A percentile compares a stretch with the other conserved stretches of the same genome.
Conservation (phyloP, 768 basidiomycete genomes). For the Pleurotus giganteus region DNA sequence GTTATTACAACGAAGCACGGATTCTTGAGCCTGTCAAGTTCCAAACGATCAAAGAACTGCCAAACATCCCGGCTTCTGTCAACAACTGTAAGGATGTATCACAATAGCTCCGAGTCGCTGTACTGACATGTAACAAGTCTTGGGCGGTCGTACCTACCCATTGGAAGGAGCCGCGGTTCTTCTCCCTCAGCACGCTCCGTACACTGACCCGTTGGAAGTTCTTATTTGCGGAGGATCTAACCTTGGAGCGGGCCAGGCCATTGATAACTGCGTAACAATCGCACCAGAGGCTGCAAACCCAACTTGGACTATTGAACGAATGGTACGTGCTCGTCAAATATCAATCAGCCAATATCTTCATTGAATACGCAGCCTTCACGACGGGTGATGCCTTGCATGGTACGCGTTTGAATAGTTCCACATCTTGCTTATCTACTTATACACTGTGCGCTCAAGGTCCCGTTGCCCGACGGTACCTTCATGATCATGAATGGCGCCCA, state of each 20-base stretch:
- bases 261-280: slow-evolving; percentile 74
- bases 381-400: slow-evolving; percentile 75
- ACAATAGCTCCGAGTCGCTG: not conserved
- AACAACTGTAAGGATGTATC: slow-evolving; percentile 46
- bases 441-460: slow-evolving; percentile 13
- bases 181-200: slow-evolving; percentile 69
- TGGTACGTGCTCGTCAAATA: slow-evolving; percentile 44
- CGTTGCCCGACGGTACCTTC: slow-evolving; percentile 57
- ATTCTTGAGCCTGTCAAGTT: slow-evolving; percentile 69
- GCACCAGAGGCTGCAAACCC: slow-evolving; percentile 61
- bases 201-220: slow-evolving; percentile 67
- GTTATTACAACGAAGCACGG: slow-evolving; percentile 80
- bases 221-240: slow-evolving; percentile 79
- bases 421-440: not conserved
- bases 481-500: slow-evolving; percentile 59
- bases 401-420: slow-evolving; percentile 10
- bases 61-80: slow-evolving; percentile 75
- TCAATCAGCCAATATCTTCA: not conserved
- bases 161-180: slow-evolving; percentile 70
- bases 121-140: slow-evolving; percentile 30
- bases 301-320: slow-evolving; percentile 73
- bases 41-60: slow-evolving; percentile 53
- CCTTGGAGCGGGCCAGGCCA: slow-evolving; percentile 42
- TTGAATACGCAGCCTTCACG: slow-evolving; percentile 50
- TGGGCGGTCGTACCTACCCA: slow-evolving; percentile 77